A percentile compares a stretch with the other conserved stretches of the same genome.
These are phyloP conservation scores for Cutaneotrichosporon curvatum DNA, from an alignment of 1,284 basidiomycete species.

Conservation along the genomic window DNA sequence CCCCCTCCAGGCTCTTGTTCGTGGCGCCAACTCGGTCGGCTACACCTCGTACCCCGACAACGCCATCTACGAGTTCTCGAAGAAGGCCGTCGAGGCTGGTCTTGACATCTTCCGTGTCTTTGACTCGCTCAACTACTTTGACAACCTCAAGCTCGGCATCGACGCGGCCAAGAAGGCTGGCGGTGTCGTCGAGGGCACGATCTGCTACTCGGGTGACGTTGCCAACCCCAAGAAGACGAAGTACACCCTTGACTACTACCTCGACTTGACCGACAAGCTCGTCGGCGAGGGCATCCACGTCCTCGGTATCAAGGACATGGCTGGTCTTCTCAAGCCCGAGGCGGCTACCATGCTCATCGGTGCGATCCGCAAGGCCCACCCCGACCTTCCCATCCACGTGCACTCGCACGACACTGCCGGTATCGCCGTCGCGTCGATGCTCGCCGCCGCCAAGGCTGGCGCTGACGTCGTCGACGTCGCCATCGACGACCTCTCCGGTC, in stretches of 20 bases:
- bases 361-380: conserved; percentile 90
- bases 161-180: conserved; percentile 99
- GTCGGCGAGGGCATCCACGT: conserved; percentile 95
- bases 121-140: conserved; percentile 97
- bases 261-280: conserved; percentile 90
- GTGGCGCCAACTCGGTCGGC: conserved; percentile 98
- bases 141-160: conserved; percentile 93
- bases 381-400: conserved; percentile 96
- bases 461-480: conserved; percentile 98
- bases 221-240: conserved; percentile 93
- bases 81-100: conserved; percentile 96
- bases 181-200: conserved; percentile 93
- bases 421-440: conserved; percentile 93
- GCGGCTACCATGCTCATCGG: conserved; percentile 89
- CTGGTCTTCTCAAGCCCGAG: conserved; percentile 90
- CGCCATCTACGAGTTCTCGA: conserved; percentile 97
- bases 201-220: conserved; percentile 98
- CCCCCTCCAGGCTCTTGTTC: conserved; percentile 95
- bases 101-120: conserved; percentile 99
- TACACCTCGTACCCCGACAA: conserved; percentile 99
- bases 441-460: conserved; percentile 89
- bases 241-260: conserved; percentile 97
- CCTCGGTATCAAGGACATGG: conserved; percentile 99
- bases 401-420: conserved; percentile 99
- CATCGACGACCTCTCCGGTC: conserved; percentile 97